These are phyloP conservation scores for Penicillium lividum DNA, from an alignment of 495 filamentous ascomycete genomes.

Conservation along the genomic window DNA sequence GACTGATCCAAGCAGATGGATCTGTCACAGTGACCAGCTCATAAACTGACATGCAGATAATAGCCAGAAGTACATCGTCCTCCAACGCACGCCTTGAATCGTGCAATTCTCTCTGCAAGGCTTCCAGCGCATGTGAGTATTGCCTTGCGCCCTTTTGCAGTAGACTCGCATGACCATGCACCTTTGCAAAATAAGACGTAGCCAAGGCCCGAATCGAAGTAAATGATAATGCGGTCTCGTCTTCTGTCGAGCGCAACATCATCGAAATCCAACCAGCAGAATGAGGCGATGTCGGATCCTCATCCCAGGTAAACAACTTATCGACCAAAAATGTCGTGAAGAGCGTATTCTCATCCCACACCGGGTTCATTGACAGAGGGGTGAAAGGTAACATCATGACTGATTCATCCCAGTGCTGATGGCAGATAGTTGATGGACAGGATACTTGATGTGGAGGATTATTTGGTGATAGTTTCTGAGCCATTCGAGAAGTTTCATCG, in stretches of 20 bases:
- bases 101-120: constrained; percentile 12
- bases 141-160: constrained; percentile 11
- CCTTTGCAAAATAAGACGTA: constrained; percentile 18
- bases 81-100: constrained; percentile 6
- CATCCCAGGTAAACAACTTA: constrained; percentile 19
- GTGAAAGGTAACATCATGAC: constrained; percentile 5
- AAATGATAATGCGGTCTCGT: background rate
- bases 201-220: constrained; percentile 17
- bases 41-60: constrained; percentile 20
- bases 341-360: constrained; percentile 16
- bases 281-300: constrained; percentile 10
- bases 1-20: constrained; percentile 20
- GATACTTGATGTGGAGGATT: background rate
- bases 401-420: background rate
- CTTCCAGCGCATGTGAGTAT: constrained; percentile 16
- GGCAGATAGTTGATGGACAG: background rate
- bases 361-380: constrained; percentile 10
- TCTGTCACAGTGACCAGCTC: constrained; percentile 20
- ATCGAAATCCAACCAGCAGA: constrained; percentile 14
- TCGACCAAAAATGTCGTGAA: constrained; percentile 16
- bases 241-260: constrained; percentile 4
- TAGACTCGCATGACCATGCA: constrained; percentile 7
- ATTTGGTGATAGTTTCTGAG: background rate
- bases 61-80: constrained; percentile 17
- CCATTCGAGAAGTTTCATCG: constrained; percentile 6